phyloP scores from a whole-genome alignment of 129 eudicot species.

The Dittrichia graveolens region DNA sequence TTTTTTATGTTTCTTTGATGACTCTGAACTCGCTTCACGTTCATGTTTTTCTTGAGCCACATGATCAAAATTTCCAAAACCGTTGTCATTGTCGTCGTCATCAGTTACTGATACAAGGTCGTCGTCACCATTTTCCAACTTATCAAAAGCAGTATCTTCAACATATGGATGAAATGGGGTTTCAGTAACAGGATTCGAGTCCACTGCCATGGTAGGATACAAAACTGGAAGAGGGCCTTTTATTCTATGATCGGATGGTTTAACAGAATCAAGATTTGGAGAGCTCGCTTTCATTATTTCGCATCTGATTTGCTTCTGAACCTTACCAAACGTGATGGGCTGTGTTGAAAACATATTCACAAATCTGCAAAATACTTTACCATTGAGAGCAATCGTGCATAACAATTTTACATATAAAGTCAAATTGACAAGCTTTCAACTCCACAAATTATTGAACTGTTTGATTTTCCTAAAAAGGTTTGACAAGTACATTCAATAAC shows the following conservation, averaged over 20 bases:
- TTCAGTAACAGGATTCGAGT: conserved; percentile 33
- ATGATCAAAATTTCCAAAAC: conserved; percentile 12
- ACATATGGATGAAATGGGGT: conserved; percentile 21
- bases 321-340: conserved; percentile 73
- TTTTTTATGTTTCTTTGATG: conserved; percentile 36
- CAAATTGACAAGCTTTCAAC: conserved; percentile 3
- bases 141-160: conserved; percentile 35
- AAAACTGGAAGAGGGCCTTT: conserved; percentile 33
- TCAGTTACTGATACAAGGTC: conserved; percentile 24
- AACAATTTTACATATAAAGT: conserved; percentile 8
- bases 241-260: conserved; percentile 19
- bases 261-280: conserved; percentile 28
- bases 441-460: not conserved
- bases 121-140: conserved; percentile 31
- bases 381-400: conserved; percentile 4
- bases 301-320: conserved; percentile 75
- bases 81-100: conserved; percentile 21
- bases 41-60: conserved; percentile 36
- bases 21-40: conserved; percentile 17
- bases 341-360: conserved; percentile 54
- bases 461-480: not conserved
- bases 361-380: conserved; percentile 54
- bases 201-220: conserved; percentile 17
- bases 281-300: conserved; percentile 49
- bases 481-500: not conserved